phyloP scores from a whole-genome alignment of 2,329 filamentous ascomycete species.

The Cercospora zeina region DNA sequence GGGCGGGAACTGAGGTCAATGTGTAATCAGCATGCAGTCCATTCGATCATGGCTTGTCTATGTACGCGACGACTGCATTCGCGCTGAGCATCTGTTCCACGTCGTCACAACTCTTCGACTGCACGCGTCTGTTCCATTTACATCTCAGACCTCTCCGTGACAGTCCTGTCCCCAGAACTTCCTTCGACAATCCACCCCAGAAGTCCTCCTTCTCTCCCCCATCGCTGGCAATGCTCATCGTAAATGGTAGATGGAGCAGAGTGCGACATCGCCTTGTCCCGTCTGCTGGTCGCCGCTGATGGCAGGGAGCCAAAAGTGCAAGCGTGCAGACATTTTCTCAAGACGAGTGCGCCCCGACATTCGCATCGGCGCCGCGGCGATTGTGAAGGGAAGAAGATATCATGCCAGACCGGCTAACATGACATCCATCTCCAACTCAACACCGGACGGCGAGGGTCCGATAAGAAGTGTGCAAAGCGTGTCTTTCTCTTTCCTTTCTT shows the following conservation, averaged over 20 bases:
- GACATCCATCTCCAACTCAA: not conserved
- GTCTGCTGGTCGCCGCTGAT: slow-evolving; percentile 19
- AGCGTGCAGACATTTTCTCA: not conserved
- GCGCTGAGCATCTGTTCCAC: not conserved
- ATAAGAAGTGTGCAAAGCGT: slow-evolving; percentile 2
- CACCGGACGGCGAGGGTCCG: not conserved
- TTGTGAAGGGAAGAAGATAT: not conserved
- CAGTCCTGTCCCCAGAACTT: not conserved
- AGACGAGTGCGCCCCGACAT: not conserved
- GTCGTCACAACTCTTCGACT: not conserved
- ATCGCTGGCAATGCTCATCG: slow-evolving; percentile 17
- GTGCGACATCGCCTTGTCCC: slow-evolving; percentile 17
- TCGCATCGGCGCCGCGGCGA: not conserved
- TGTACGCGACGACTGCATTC: not conserved
- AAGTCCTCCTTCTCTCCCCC: not conserved
- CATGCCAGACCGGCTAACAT: slow-evolving; percentile 2
- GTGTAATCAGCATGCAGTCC: slow-evolving; percentile 11
- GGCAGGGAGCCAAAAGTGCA: not conserved
- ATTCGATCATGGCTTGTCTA: slow-evolving; percentile 8
- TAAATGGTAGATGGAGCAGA: slow-evolving; percentile 9
- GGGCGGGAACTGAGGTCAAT: not conserved
- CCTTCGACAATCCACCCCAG: slow-evolving; percentile 4
- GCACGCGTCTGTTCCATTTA: not conserved
- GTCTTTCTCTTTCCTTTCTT: slow-evolving; percentile 6
- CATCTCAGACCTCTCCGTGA: slow-evolving; percentile 9